phyloP scores from a whole-genome alignment of 2,329 filamentous ascomycete genomes.

The Leptographium radiaticola region DNA sequence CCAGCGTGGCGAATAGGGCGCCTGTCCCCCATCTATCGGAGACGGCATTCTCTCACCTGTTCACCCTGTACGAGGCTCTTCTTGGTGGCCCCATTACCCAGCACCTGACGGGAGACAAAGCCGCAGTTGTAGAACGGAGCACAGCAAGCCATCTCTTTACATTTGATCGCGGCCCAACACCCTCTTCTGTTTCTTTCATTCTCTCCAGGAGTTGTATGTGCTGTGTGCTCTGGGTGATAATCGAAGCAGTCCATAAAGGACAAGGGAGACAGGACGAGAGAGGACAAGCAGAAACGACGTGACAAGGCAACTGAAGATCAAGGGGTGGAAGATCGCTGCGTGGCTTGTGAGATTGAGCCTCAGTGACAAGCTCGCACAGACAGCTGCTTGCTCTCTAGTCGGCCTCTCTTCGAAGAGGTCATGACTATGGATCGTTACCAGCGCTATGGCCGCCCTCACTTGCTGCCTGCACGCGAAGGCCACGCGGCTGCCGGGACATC shows the following conservation, averaged over 20 bases:
- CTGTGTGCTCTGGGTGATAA: too few relatives aligned
- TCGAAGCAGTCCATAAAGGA: background rate
- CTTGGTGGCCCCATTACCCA: background rate
- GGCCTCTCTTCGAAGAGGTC: background rate
- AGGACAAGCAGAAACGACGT: background rate
- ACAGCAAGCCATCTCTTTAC: background rate
- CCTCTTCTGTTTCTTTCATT: background rate
- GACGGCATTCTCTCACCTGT: too few relatives aligned
- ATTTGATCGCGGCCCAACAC: background rate
- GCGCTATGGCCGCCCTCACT: background rate
- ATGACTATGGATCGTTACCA: background rate
- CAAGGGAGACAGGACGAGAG: background rate
- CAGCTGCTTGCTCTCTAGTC: background rate
- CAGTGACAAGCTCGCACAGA: background rate
- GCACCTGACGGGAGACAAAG: background rate
- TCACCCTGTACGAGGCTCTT: too few relatives aligned
- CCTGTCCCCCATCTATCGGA: too few relatives aligned
- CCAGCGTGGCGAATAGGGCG: too few relatives aligned
- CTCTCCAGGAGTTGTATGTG: background rate
- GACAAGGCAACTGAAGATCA: background rate
- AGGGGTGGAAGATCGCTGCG: background rate
- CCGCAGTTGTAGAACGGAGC: background rate
- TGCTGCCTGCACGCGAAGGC: background rate
- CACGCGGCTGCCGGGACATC: slow-evolving; percentile 4
- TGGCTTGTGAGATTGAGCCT: too few relatives aligned